Evolutionary conservation across 305 asterid genomes (phyloP), one percentile per base, ranked within the genome.

Genomic region (Fraxinus latifolia): DNA sequence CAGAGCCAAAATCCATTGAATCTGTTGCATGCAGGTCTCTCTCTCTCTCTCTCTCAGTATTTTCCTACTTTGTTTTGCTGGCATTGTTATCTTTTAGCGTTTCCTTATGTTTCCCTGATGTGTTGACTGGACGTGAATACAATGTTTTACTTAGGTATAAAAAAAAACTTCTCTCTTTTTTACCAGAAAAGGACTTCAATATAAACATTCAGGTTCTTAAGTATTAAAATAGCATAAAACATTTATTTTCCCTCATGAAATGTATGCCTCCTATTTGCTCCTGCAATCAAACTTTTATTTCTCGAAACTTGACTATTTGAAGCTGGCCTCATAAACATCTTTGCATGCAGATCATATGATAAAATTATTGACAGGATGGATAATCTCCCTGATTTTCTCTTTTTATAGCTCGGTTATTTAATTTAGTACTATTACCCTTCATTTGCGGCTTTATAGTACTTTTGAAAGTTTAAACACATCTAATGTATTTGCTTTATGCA

Each of bases 401-500:
- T 67, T 68, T 68, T 27, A 23, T 23, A 23, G 34, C 71, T 21
- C 15, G 14, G 32, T 60, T 60, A 62, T 62, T 62, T 67, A 29
- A 27, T 17, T 67, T 67, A 67, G 3, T 29, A 67, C 14, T 27
- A 27, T 67, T 27, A 2, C 34, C 36, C 74, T 67, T 67, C 17
- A 12, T 67, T 27, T 27, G 37, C 11, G 71, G 65, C 79, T 34
- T 37, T 76, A 29, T 53, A 32, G 47, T 72, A 71, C 55, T 74
- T 83, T 34, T 36, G 36, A 50, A 74, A 78, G 36, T 29, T n/a
- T 27, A 5, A 29, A 32, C 23, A 53, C 72, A 70, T 86, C 81
- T 82, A 39, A 87, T 77, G 81, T 65, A 84, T 37, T 81, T 31
- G 58, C 73, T 89, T 72, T 82, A 95, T 96, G 77, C 78, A 88